Evolutionary conservation across 2,329 filamentous ascomycete genomes (phyloP).

Genomic region (Tolypocladium ovalisporum): DNA sequence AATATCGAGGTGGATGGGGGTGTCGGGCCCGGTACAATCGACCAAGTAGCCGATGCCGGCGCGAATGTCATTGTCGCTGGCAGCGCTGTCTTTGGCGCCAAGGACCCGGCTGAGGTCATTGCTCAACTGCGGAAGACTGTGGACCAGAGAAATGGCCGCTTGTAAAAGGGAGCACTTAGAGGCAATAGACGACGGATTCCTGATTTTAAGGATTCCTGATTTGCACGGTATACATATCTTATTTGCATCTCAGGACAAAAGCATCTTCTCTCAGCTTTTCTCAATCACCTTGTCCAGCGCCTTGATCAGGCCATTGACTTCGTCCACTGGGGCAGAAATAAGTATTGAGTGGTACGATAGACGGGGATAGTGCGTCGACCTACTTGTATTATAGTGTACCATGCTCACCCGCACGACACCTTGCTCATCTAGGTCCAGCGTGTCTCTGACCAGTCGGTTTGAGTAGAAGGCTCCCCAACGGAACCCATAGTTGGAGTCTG

Average conservation of each 20-base stretch:
- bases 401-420: constrained; percentile 61
- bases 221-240: not conserved
- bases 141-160: constrained; percentile 41
- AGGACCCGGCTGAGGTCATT: constrained; percentile 82
- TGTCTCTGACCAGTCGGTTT: constrained; percentile 47
- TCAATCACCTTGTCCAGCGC: constrained; percentile 34
- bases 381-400: constrained; percentile 62
- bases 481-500: constrained; percentile 46
- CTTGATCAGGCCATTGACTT: constrained; percentile 40
- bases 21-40: constrained; percentile 77
- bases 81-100: constrained; percentile 87
- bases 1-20: constrained; percentile 98
- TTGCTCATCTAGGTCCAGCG: constrained; percentile 44
- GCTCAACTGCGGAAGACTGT: constrained; percentile 69
- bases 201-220: too few species aligned
- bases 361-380: constrained; percentile 18
- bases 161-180: constrained; percentile 11
- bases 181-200: not conserved
- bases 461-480: constrained; percentile 62
- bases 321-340: constrained; percentile 32
- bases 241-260: not conserved
- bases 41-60: constrained; percentile 86
- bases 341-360: not conserved
- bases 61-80: constrained; percentile 98
- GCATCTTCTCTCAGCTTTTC: not conserved